These are phyloP conservation scores for Brassica carinata DNA, from an alignment of 345 rosid genomes.

Conservation along the genomic window DNA sequence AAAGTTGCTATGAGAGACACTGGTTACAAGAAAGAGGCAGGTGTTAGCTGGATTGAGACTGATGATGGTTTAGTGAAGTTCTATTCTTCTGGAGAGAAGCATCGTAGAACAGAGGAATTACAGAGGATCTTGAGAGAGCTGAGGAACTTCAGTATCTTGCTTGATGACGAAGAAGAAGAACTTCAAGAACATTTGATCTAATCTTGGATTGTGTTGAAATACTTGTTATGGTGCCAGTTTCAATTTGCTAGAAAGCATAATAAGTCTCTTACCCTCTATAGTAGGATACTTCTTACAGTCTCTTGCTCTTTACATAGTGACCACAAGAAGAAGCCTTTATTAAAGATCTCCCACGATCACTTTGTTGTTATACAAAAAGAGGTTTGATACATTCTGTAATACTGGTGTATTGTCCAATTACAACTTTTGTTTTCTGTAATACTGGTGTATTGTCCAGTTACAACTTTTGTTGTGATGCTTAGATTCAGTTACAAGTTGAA, in stretches of 20 bases:
- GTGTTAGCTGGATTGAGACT: conserved; percentile 77
- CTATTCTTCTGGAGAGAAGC: conserved; percentile 74
- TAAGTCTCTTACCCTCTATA: neutral
- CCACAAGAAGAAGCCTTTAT: neutral
- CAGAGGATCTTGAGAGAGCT: conserved; percentile 55
- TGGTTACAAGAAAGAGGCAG: conserved; percentile 70
- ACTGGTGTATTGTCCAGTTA: neutral
- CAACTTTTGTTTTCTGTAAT: neutral
- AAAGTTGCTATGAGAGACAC: conserved; percentile 86
- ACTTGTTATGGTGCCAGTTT: neutral
- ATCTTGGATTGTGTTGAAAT: neutral
- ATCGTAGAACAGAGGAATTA: conserved; percentile 53
- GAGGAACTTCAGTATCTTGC: conserved; percentile 25
- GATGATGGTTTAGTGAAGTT: conserved; percentile 64
- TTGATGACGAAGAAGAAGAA: conserved; percentile 26
- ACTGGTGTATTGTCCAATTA: neutral
- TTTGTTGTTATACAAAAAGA: neutral
- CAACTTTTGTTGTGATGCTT: neutral
- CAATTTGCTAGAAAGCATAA: neutral
- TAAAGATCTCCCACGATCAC: neutral
- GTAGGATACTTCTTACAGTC: neutral
- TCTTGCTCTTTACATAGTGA: neutral
- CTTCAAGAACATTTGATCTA: conserved; percentile 12
- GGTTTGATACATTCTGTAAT: neutral
- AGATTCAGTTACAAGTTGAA: neutral